Percentiles rank a stretch among this genome's conserved stretches.
Evolutionary conservation across 371 early-diverging fungal genomes (phyloP).

Genomic region (Aphelidium insulamus): DNA sequence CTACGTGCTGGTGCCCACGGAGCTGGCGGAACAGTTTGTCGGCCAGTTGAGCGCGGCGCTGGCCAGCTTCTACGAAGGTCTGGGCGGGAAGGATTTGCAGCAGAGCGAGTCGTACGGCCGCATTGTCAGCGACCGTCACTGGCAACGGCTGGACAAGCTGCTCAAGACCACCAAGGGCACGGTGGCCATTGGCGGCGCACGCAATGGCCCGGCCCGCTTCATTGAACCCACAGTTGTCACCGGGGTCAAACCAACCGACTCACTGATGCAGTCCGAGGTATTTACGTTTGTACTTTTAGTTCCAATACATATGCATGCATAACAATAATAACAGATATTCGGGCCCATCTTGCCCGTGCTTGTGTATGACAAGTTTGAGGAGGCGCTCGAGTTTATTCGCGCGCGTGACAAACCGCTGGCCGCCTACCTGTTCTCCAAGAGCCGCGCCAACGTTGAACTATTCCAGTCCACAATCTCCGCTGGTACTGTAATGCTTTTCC

Average conservation of each 20-base stretch:
- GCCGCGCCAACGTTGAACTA: slow-evolving; percentile 9
- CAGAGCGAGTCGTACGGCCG: slow-evolving; percentile 30
- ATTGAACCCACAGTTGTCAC: slow-evolving; percentile 14
- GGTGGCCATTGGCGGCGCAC: slow-evolving; percentile 21
- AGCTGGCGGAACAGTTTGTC: slow-evolving; percentile 24
- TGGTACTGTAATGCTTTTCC: neutral
- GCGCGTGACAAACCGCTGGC: slow-evolving; percentile 39
- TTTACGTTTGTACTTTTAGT: slow-evolving; percentile 6
- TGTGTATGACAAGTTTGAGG: slow-evolving; percentile 36
- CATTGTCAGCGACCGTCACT: slow-evolving; percentile 47
- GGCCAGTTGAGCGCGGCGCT: slow-evolving; percentile 23
- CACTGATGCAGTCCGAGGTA: slow-evolving; percentile 18
- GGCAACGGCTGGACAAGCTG: slow-evolving; percentile 32
- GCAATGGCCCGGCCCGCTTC: slow-evolving; percentile 5
- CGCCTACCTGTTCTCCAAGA: slow-evolving; percentile 34
- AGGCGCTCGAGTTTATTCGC: slow-evolving; percentile 41
- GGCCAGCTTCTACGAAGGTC: slow-evolving; percentile 21
- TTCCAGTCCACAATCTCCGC: neutral
- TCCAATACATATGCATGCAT: neutral
- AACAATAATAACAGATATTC: slow-evolving; percentile 46
- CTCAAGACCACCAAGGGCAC: slow-evolving; percentile 26
- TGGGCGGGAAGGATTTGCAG: slow-evolving; percentile 19
- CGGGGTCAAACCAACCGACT: slow-evolving; percentile 9
- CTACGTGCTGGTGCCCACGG: slow-evolving; percentile 40
- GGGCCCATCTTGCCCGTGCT: slow-evolving; percentile 73